These are phyloP conservation scores for Dactylorhiza incarnata DNA, from an alignment of 106 monocot species.

Conservation along the genomic window DNA sequence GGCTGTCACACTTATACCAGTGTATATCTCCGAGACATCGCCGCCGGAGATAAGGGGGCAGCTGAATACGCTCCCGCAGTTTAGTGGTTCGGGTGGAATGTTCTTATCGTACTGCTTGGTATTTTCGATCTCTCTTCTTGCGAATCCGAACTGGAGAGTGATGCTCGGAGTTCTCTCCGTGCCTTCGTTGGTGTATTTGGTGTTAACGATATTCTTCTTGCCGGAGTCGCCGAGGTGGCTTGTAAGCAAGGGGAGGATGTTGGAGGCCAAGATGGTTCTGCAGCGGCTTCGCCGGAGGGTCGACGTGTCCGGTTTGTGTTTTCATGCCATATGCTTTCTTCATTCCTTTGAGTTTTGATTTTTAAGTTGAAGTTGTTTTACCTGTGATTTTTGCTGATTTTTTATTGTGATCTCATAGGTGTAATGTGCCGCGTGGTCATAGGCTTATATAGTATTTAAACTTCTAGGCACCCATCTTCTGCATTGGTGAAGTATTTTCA, in stretches of 20 bases:
- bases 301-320: conserved; percentile 23
- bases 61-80: conserved; percentile 30
- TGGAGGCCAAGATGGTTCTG: conserved; percentile 26
- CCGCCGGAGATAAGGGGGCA: conserved; percentile 28
- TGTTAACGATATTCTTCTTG: conserved; percentile 21
- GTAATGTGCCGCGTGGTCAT: too few relatives aligned
- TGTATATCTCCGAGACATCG: conserved; percentile 35
- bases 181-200: conserved; percentile 23
- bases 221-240: conserved; percentile 35
- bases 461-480: too few relatives aligned
- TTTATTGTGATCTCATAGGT: neutral
- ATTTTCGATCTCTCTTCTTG: conserved; percentile 19
- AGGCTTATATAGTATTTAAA: too few relatives aligned
- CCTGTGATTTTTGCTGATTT: neutral
- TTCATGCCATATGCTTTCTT: neutral
- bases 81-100: conserved; percentile 30
- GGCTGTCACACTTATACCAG: conserved; percentile 26
- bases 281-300: conserved; percentile 27
- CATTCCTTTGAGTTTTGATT: neutral
- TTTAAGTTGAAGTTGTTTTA: neutral
- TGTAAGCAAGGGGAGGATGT: conserved; percentile 33
- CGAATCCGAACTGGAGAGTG: conserved; percentile 25
- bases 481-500: too few relatives aligned
- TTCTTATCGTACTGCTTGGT: conserved; percentile 31
- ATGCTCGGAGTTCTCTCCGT: conserved; percentile 37